Conservation (phyloP, 805 yeast species). For the Gaillardinia entomophila region DNA sequence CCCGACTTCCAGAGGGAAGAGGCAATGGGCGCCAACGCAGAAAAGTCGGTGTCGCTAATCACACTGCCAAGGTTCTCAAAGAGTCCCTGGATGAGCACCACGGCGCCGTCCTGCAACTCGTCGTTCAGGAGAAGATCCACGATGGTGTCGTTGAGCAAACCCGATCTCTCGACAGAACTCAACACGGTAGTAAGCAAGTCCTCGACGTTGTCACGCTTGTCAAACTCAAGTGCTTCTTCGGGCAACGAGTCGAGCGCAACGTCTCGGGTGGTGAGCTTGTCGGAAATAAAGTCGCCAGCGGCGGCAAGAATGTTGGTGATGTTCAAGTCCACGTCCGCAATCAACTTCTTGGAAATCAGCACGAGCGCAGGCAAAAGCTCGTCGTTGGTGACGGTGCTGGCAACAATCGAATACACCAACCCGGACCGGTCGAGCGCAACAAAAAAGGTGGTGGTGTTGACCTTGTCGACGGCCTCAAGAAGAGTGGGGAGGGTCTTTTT, state of each 20-base stretch:
- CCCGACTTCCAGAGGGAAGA: conserved; percentile 16
- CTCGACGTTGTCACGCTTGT: conserved; percentile 23
- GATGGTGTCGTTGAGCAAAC: conserved; percentile 19
- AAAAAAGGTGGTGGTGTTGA: conserved; percentile 20
- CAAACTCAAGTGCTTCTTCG: conserved; percentile 1
- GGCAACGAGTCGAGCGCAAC: conserved; percentile 2
- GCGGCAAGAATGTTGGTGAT: conserved; percentile 8
- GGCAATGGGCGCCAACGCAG: conserved; percentile 15
- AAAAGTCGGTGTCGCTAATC: conserved; percentile 10
- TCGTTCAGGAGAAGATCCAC: conserved; percentile 15
- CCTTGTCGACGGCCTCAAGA: conserved; percentile 5
- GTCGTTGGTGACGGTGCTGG: conserved; percentile 15
- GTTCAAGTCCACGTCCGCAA: conserved; percentile 12
- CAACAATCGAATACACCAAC: conserved; percentile 20
- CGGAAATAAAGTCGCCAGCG: conserved; percentile 5
- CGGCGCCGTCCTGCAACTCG: conserved; percentile 18
- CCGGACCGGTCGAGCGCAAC: conserved; percentile 25
- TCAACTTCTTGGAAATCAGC: conserved; percentile 12
- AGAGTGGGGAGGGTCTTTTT: conserved; percentile 11
- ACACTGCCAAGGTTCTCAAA: conserved; percentile 14
- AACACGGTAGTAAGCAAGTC: conserved; percentile 25
- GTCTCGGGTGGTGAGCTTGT: conserved; percentile 4
- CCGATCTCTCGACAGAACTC: conserved; percentile 19
- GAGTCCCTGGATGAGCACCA: conserved; percentile 15
- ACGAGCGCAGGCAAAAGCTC: conserved; percentile 19